Evolutionary conservation across 306 rosid genomes (phyloP), one percentile per base, ranked within the genome.

Genomic region (Quercus robur): DNA sequence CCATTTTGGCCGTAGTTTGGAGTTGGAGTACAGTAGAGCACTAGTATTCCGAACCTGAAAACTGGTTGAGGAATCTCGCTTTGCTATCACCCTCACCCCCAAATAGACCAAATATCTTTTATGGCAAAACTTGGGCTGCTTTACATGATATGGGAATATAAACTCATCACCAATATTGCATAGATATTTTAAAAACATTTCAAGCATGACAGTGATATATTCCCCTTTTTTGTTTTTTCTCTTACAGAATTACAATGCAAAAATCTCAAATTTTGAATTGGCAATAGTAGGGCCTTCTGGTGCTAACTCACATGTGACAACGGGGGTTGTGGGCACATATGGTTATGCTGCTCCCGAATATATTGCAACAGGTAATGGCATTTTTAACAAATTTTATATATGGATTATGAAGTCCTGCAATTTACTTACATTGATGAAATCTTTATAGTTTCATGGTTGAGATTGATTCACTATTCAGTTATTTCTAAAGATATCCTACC

Each of bases 261-360:
- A 91, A 78, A 91, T 93, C 30, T 75, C 98, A 2, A 97, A 95
- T 85, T 95, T 95, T 72, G 98, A 92, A 5, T 83, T 93, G 87
- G 98, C 98, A 0, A 95, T 89, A 82, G 75, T 90, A 81, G 98
- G 97, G 76, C 97, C 99, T 68, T 58, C 92, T 2, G 90, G 85
- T 30, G 92, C 69, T 83, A 87, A 90, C 23, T 77, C 99, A 7
- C 99, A 95, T 26, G 99, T 95, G 77, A 89, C 92, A 18, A 95
- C 97, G 19, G 80, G 98, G 82, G 41, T 93, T 68, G 90, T 91
- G 86, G 98, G 99, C 81, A 90, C 97, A 1, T 74, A 68, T 70
- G 99, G 97, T 30, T 93, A 95, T 78, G 95, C 92, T 71, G 99
- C 99, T 70, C 97, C 98, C 4, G 99, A 95, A 82, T 91, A 93